These are phyloP conservation scores for Chlamydomonas applanata DNA, from an alignment of 139 green algal genomes.

Conservation along the genomic window DNA sequence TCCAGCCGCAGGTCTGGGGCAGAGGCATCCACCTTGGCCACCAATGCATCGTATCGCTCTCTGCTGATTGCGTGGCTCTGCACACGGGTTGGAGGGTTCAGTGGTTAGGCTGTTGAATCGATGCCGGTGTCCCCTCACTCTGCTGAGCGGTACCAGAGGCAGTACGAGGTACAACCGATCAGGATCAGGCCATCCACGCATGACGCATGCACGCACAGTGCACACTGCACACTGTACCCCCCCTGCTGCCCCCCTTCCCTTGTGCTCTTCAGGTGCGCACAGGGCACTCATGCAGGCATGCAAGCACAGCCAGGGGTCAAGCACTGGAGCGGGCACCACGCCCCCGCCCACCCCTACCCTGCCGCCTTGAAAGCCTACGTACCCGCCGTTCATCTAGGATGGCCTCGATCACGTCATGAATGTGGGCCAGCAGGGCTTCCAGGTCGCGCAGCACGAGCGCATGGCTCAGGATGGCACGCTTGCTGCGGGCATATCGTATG, in stretches of 20 bases:
- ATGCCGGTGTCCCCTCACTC: too few relatives aligned
- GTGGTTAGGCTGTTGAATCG: too few relatives aligned
- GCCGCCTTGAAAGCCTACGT: neutral
- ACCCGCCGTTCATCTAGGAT: constrained; percentile 35
- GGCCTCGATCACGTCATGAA: constrained; percentile 36
- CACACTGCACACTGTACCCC: neutral
- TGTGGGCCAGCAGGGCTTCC: constrained; percentile 22
- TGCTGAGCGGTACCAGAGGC: too few relatives aligned
- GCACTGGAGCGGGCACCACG: neutral
- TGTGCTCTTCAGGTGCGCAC: neutral
- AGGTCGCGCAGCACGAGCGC: constrained; percentile 23
- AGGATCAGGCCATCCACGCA: too few relatives aligned
- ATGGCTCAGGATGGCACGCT: constrained; percentile 23
- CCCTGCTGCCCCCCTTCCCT: neutral
- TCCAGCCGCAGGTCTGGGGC: too few relatives aligned
- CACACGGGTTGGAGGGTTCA: neutral
- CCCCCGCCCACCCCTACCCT: neutral
- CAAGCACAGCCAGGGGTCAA: neutral
- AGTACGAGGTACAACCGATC: too few relatives aligned
- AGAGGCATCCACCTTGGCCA: too few relatives aligned
- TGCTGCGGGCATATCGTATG: constrained; percentile 12
- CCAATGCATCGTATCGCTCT: too few relatives aligned
- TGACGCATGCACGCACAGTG: neutral
- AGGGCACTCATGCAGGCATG: neutral
- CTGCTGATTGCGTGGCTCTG: neutral